phyloP scores from a whole-genome alignment of 192 early-diverging fungal species.

The Spinellus fusiger region DNA sequence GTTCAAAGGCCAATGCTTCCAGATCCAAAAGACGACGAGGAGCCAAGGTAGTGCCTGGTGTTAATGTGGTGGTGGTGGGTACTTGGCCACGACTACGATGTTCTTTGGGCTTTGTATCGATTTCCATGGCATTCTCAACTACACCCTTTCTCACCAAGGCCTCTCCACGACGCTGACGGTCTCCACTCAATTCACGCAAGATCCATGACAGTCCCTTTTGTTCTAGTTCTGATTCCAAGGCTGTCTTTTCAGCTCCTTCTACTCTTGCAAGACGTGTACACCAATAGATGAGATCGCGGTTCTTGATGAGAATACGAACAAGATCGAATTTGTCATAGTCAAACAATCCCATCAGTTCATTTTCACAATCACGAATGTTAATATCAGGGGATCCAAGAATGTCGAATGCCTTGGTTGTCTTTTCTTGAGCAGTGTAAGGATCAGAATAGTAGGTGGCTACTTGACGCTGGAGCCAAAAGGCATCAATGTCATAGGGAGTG shows the following conservation, averaged over 20 bases:
- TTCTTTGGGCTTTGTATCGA: constrained; percentile 40
- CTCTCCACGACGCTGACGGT: constrained; percentile 46
- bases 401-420: constrained; percentile 68
- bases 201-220: constrained; percentile 65
- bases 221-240: constrained; percentile 64
- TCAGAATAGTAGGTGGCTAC: constrained; percentile 81
- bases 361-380: constrained; percentile 83
- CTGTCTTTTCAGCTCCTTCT: constrained; percentile 46
- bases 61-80: constrained; percentile 42
- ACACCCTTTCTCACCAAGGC: constrained; percentile 53
- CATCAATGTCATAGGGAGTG: constrained; percentile 82
- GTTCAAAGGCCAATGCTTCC: constrained; percentile 77
- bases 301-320: constrained; percentile 82
- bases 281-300: constrained; percentile 88
- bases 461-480: constrained; percentile 94
- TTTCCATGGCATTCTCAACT: constrained; percentile 62
- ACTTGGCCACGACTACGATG: constrained; percentile 19
- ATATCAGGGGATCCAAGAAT: constrained; percentile 62
- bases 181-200: constrained; percentile 59
- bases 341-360: constrained; percentile 92
- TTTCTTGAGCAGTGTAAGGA: constrained; percentile 81
- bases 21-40: constrained; percentile 72
- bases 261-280: constrained; percentile 82
- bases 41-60: constrained; percentile 42
- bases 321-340: constrained; percentile 96